Evolutionary conservation across 164 flowering plant species (phyloP).

Genomic region (Umbellularia californica): DNA sequence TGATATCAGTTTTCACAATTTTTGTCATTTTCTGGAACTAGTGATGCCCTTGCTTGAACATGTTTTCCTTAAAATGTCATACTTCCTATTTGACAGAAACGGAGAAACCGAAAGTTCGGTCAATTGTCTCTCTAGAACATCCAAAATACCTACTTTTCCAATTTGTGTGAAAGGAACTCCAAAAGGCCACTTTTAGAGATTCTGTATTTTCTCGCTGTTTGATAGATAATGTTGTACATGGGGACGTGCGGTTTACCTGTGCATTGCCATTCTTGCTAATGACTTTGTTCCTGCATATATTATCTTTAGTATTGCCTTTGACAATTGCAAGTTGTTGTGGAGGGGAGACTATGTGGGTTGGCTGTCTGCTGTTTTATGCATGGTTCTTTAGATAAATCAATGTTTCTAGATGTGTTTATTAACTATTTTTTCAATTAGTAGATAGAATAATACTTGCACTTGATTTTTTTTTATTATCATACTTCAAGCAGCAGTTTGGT

Average conservation of each 20-base stretch:
- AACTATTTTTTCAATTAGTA: neutral
- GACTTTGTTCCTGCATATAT: no score
- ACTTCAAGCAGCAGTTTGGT: neutral
- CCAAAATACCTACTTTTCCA: neutral
- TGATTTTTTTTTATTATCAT: neutral
- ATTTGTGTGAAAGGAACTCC: neutral
- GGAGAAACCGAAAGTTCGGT: neutral
- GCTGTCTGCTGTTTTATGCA: neutral
- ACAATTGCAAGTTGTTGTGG: neutral
- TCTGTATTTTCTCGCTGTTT: neutral
- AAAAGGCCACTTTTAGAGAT: neutral
- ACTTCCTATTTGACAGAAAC: neutral
- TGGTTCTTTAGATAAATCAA: neutral
- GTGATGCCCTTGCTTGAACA: neutral
- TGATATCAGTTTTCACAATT: no score
- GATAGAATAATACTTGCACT: neutral
- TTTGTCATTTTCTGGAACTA: neutral
- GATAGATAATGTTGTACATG: neutral
- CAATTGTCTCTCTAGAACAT: neutral
- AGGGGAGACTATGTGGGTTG: neutral
- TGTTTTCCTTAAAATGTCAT: neutral
- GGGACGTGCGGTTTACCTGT: no score
- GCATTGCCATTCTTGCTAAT: no score
- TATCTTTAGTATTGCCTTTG: neutral
- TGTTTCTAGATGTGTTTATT: neutral